phyloP scores from a whole-genome alignment of 352 stramenopile species.

The Phytophthora cajani region DNA sequence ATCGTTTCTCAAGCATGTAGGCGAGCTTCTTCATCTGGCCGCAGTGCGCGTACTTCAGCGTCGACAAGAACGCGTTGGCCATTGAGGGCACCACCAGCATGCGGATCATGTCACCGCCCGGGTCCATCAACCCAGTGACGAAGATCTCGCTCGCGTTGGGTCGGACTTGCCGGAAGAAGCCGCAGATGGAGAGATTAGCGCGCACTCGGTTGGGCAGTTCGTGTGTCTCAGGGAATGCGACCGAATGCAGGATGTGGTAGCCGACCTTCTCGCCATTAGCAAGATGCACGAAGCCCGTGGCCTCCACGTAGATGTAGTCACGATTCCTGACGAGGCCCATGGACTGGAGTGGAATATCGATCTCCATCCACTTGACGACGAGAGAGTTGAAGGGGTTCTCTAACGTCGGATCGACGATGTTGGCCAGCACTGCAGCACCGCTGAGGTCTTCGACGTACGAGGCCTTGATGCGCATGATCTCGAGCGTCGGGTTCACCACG shows the following conservation, averaged over 20 bases:
- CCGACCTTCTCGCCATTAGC: constrained; percentile 36
- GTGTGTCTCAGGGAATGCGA: constrained; percentile 37
- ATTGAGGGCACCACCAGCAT: constrained; percentile 30
- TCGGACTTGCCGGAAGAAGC: constrained; percentile 34
- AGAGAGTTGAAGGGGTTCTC: constrained; percentile 37
- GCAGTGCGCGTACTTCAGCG: constrained; percentile 36
- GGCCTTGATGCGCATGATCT: constrained; percentile 46
- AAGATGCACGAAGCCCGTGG: constrained; percentile 31
- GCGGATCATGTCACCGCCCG: constrained; percentile 22
- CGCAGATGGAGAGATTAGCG: constrained; percentile 37
- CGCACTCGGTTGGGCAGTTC: constrained; percentile 28
- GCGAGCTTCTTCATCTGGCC: constrained; percentile 39
- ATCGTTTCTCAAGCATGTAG: constrained; percentile 34
- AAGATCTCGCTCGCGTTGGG: constrained; percentile 36
- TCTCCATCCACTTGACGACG: constrained; percentile 45
- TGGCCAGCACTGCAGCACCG: constrained; percentile 36
- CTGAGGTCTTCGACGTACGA: constrained; percentile 36
- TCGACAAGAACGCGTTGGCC: constrained; percentile 31
- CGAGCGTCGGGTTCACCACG: constrained; percentile 32
- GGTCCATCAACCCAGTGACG: constrained; percentile 32
- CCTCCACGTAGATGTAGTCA: constrained; percentile 49
- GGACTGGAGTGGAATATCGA: constrained; percentile 36
- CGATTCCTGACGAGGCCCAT: constrained; percentile 33
- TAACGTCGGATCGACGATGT: constrained; percentile 28
- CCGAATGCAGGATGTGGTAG: constrained; percentile 47